Conservation (phyloP, 2,329 filamentous ascomycete genomes). For the Hypomyces rosellus region DNA sequence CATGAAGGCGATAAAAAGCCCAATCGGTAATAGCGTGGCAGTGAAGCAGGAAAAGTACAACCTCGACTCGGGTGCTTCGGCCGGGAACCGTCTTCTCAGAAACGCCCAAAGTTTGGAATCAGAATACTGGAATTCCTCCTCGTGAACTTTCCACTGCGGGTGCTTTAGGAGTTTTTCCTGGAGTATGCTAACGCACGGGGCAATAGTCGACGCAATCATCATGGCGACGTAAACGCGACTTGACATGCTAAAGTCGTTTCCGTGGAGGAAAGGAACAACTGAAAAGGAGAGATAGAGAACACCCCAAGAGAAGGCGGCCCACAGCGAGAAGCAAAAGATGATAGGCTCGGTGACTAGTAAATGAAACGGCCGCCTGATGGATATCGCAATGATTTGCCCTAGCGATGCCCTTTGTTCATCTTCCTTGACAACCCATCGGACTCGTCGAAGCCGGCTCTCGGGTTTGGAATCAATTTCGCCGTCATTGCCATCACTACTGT, state of each 20-base stretch:
- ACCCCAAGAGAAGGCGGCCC: slow-evolving; percentile 87
- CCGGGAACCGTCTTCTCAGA: slow-evolving; percentile 39
- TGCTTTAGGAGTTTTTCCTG: slow-evolving; percentile 62
- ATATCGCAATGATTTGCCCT: slow-evolving; percentile 63
- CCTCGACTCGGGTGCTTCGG: slow-evolving; percentile 63
- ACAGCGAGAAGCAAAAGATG: slow-evolving; percentile 81
- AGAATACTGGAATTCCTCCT: slow-evolving; percentile 17
- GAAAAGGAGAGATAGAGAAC: slow-evolving; percentile 80
- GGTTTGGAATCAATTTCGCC: not conserved
- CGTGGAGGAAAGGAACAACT: slow-evolving; percentile 73
- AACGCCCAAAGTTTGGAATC: slow-evolving; percentile 37
- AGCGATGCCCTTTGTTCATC: slow-evolving; percentile 71
- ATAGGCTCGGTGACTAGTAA: slow-evolving; percentile 70
- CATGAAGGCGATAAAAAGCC: slow-evolving; percentile 53
- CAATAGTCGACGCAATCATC: slow-evolving; percentile 58
- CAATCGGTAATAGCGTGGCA: slow-evolving; percentile 67
- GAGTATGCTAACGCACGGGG: slow-evolving; percentile 62
- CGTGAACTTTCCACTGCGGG: slow-evolving; percentile 25
- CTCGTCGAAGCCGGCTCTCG: slow-evolving; percentile 33
- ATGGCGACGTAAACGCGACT: slow-evolving; percentile 71
- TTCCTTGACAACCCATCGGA: slow-evolving; percentile 73
- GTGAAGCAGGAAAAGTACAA: slow-evolving; percentile 80
- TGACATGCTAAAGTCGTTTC: slow-evolving; percentile 55
- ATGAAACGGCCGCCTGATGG: slow-evolving; percentile 70
- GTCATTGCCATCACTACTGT: slow-evolving; percentile 10